Conservation (phyloP, 2,329 filamentous ascomycete genomes). For the Talaromyces sp. region DNA sequence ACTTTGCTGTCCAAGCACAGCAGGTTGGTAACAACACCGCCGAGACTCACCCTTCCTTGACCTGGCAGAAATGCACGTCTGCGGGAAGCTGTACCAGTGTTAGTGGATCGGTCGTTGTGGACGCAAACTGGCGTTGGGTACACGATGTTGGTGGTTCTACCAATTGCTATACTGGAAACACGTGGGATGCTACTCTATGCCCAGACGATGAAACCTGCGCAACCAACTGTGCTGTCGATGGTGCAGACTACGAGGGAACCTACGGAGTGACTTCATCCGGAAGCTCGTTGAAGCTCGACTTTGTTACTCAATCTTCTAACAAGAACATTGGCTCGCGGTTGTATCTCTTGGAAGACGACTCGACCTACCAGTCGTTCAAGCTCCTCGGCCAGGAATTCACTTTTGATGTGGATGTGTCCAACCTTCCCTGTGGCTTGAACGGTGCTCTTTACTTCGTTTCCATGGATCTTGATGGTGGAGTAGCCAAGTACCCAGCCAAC, state of each 20-base stretch:
- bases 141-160: constrained; percentile 45
- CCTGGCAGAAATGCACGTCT: constrained; percentile 50
- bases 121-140: constrained; percentile 57
- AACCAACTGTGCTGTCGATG: constrained; percentile 53
- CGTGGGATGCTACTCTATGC: constrained; percentile 46
- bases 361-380: constrained; percentile 61
- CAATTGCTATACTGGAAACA: constrained; percentile 56
- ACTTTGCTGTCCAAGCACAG: constrained; percentile 8
- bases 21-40: constrained; percentile 7
- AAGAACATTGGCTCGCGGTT: constrained; percentile 49
- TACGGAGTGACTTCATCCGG: constrained; percentile 51
- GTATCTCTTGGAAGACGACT: constrained; percentile 60
- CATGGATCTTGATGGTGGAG: constrained; percentile 53
- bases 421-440: constrained; percentile 65
- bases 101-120: constrained; percentile 49
- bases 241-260: constrained; percentile 49
- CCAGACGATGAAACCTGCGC: constrained; percentile 48
- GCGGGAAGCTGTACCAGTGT: constrained; percentile 50
- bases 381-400: constrained; percentile 65
- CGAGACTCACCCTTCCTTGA: constrained; percentile 46
- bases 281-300: constrained; percentile 45
- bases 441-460: constrained; percentile 61
- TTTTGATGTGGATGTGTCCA: constrained; percentile 67
- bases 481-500: constrained; percentile 47
- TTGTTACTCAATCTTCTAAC: constrained; percentile 34